Base-by-base conservation (phyloP, 148 eudicot species). In the Silene uniflora region DNA sequence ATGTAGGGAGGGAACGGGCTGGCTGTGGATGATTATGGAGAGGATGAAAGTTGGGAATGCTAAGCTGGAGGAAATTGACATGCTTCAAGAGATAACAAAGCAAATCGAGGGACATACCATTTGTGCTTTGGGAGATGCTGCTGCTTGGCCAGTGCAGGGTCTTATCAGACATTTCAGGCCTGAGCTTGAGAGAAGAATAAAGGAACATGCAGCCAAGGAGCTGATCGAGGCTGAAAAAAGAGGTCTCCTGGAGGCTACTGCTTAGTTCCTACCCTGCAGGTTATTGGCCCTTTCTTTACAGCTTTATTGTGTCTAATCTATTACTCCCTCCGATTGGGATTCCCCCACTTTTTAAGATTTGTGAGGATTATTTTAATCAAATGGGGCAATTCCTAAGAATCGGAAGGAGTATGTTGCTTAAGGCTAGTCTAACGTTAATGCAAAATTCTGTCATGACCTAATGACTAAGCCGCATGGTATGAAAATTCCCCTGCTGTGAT, bases 61-160 rank as follows among this genome's bases (percentile, higher is more conserved):
- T 17, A 89, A 93, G 80, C 78, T 93, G 85, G 98, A 91, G 83
- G 97, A 91, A 87, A 93, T 91, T 42, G 94, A 93, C 78, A 91
- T 91, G 97, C 96, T 94, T 71, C 97, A 94, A 60, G 97, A 94
- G 80, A 82, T 94, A 83, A 94, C 98, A 19, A 91, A 94, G 86
- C 98, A 91, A 85, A 94, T 91, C 67, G 97, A 91, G 84, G 98
- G 98, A 69, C 97, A 94, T 73, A 94, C 98, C 1, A 91, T 91
- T 8, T 94, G 98, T 83, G 98, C 98, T 0, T 78, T 91, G 84
- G 98, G 97, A 39, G 97, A 90, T 86, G 98, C 97, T 67, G 98
- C 97, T 82, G 97, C 97, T 76, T 91, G 97, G 97, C 98, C 98
- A 14, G 96, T 94, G 76, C 98, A 94, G 85, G 97, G 98, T 78